phyloP scores from a whole-genome alignment of 2,329 filamentous ascomycete genomes.

The Microsporum audouinii region DNA sequence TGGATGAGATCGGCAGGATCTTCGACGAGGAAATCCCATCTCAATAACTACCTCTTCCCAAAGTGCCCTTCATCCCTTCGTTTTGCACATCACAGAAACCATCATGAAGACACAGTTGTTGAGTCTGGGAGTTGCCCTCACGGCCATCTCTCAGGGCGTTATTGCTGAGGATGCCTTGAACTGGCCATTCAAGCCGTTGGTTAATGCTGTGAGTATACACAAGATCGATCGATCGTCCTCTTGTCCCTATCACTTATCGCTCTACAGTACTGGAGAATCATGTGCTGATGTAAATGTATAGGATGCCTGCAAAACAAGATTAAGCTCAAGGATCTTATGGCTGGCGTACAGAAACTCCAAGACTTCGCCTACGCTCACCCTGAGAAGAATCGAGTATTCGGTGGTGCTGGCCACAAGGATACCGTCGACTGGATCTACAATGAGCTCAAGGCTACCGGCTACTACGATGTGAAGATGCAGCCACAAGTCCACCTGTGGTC shows the following conservation, averaged over 20 bases:
- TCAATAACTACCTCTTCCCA: not conserved
- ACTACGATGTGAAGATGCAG: slow-evolving; percentile 15
- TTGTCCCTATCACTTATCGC: not conserved
- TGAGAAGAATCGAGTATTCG: slow-evolving; percentile 20
- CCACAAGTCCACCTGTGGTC: slow-evolving; percentile 15
- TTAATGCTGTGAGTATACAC: not conserved
- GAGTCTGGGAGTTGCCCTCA: not conserved
- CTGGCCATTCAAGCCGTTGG: not conserved
- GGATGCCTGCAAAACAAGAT: slow-evolving; percentile 17
- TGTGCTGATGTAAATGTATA: slow-evolving; percentile 9
- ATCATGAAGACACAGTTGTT: not conserved
- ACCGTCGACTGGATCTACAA: slow-evolving; percentile 14
- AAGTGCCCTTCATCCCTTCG: not conserved
- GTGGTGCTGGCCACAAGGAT: slow-evolving; percentile 13
- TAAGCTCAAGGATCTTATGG: slow-evolving; percentile 16
- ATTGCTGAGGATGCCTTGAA: slow-evolving; percentile 3
- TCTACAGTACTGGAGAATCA: not conserved
- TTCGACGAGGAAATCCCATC: not conserved
- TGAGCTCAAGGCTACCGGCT: slow-evolving; percentile 12
- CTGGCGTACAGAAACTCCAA: slow-evolving; percentile 16
- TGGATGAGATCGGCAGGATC: not conserved
- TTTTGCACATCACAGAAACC: not conserved
- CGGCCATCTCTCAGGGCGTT: not conserved
- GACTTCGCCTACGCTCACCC: slow-evolving; percentile 16
- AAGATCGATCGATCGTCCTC: not conserved